Evolutionary conservation across 2,329 filamentous ascomycete genomes (phyloP), one percentile per base, ranked within the genome.

Genomic region (Scedosporium apiospermum): DNA sequence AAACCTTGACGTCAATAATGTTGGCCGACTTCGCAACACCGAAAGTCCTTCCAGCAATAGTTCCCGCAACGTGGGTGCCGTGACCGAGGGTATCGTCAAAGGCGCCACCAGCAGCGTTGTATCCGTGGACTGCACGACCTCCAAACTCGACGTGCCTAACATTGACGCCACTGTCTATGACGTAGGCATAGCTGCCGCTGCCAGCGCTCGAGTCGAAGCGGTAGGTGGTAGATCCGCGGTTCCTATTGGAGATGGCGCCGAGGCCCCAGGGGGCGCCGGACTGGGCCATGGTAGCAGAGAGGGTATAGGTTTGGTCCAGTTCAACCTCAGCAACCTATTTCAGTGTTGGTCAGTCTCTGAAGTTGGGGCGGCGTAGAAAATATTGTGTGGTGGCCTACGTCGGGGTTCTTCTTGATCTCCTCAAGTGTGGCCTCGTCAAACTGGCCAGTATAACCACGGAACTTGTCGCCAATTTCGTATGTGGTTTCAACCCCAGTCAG

Each of bases 1-100:
- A 75, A 34, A 81, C 78, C 72, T 81, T 81, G 63, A 80, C 77
- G 21, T 75, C 75, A 27, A 80, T 67, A 9, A 82, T 65, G 21
- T 70, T 74, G 6, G 76, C 72, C 66, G 75, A 73, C 71, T 80
- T 81, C 16, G 79, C 74, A 26, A 71, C 69, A 62, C 74, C 74
- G 59, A 72, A 75, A 26, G 71, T 74, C 63, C 67, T 68, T 14
- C 73, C 71, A 27, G 65, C 73, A 34, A 74, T 73, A 26, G 71
- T 75, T n/a, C 72, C 73, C 10, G 74, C 68, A 38, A 74, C 71
- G 57, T 76, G 73, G 6, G 78, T 79, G 55, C 77, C 78, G 67
- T 80, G 78, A 46, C 78, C 77, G 63, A 70, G 64, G 42, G 70
- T 65, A 59, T 75, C 72, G 23, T 65, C 65, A 27, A 68, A 68